These are phyloP conservation scores for Casuarina equisetifolia DNA, from an alignment of 306 rosid species.

Conservation along the genomic window DNA sequence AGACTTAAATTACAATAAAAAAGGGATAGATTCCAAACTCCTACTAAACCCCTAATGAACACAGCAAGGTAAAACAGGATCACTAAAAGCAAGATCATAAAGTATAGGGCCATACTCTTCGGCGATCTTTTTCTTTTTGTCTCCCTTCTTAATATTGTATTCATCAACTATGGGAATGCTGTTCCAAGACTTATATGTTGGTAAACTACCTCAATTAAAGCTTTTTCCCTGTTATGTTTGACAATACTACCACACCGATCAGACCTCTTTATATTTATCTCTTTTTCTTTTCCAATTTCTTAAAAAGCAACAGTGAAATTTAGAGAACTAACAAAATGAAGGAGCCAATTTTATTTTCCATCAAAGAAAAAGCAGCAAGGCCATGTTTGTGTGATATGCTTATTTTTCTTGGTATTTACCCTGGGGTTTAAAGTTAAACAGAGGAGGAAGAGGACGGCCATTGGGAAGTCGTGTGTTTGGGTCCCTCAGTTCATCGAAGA, in stretches of 20 bases:
- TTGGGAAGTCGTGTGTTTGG: conserved; percentile 93
- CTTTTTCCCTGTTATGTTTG: neutral
- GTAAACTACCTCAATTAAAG: conserved; percentile 1
- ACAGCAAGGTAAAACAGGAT: neutral
- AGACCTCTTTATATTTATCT: neutral
- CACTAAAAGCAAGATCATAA: conserved; percentile 13
- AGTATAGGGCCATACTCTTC: neutral
- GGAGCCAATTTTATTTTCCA: neutral
- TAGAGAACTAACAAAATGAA: neutral
- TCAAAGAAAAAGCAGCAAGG: neutral
- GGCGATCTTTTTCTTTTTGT: too few relatives aligned
- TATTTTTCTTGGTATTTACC: conserved; percentile 45
- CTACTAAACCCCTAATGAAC: neutral
- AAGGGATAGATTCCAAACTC: neutral
- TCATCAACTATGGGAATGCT: neutral
- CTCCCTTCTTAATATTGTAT: neutral
- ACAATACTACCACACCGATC: neutral
- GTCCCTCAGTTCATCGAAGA: conserved; percentile 97
- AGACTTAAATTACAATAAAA: neutral
- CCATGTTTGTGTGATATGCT: neutral
- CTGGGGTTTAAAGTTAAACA: conserved; percentile 83
- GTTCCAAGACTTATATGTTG: neutral
- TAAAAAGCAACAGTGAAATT: neutral
- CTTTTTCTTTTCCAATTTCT: neutral
- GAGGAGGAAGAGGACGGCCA: conserved; percentile 99